A percentile compares a stretch with the other conserved stretches of the same genome.
phyloP scores from a whole-genome alignment of 2,329 filamentous ascomycete species.

The Massarina eburnea region DNA sequence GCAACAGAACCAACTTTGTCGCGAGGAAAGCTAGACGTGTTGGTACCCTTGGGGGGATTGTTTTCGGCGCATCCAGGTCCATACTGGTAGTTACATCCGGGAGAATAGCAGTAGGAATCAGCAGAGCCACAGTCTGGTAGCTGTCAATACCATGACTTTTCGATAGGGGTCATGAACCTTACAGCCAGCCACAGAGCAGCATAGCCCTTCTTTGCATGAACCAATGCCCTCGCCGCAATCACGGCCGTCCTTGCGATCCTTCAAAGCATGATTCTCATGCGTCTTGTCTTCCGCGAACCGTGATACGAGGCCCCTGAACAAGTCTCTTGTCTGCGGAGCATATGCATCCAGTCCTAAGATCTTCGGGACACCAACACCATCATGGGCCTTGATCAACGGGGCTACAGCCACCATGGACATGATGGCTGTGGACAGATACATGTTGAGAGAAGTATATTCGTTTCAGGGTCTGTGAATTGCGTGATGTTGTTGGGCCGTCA shows the following conservation, averaged over 20 bases:
- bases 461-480: too few relatives aligned
- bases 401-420: conserved; percentile 30
- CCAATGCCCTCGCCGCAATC: conserved; percentile 36
- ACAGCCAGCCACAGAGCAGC: conserved; percentile 38
- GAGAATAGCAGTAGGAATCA: conserved; percentile 60
- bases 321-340: conserved; percentile 35
- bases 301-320: conserved; percentile 31
- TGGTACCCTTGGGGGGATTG: conserved; percentile 54
- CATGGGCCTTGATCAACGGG: conserved; percentile 35
- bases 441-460: conserved; percentile 20
- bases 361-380: conserved; percentile 28
- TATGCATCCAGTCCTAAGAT: conserved; percentile 37
- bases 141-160: not conserved
- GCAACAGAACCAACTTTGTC: conserved; percentile 56
- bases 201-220: conserved; percentile 35
- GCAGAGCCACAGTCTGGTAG: conserved; percentile 41
- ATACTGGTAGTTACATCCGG: conserved; percentile 63
- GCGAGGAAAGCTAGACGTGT: conserved; percentile 57
- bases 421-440: conserved; percentile 37
- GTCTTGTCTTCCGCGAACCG: conserved; percentile 21
- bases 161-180: conserved; percentile 1
- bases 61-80: conserved; percentile 65
- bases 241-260: conserved; percentile 23
- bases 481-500: too few relatives aligned
- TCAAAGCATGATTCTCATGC: conserved; percentile 17